Percentiles rank a stretch among this genome's conserved stretches.
phyloP scores from a whole-genome alignment of 768 basidiomycete genomes.

The Russula virescens region DNA sequence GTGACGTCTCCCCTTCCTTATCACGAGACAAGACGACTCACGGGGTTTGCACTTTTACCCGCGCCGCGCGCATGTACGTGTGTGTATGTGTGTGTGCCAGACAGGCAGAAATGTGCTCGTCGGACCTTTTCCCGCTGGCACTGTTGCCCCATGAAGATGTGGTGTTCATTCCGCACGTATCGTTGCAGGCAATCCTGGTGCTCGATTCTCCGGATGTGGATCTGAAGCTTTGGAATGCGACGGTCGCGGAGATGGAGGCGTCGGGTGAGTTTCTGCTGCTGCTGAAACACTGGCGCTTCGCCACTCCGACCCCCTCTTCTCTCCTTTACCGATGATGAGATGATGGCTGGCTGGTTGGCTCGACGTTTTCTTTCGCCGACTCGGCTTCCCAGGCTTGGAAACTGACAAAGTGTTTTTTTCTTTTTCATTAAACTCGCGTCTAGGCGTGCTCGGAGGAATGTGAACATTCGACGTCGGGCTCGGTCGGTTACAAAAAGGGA shows the following conservation, averaged over 20 bases:
- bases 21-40: background rate
- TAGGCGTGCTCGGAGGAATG: slow-evolving; percentile 11
- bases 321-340: no score
- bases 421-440: background rate
- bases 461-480: background rate
- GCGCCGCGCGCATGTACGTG: no score
- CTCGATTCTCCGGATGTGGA: slow-evolving; percentile 23
- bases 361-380: background rate
- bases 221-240: slow-evolving; percentile 19
- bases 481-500: background rate
- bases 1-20: slow-evolving; percentile 3
- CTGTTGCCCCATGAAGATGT: slow-evolving; percentile 9
- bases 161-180: slow-evolving; percentile 11
- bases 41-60: background rate
- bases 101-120: slow-evolving; percentile 11
- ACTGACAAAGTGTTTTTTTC: background rate
- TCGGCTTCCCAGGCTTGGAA: background rate
- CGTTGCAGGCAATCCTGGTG: slow-evolving; percentile 24
- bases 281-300: background rate
- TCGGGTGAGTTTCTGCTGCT: slow-evolving; percentile 10
- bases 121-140: background rate
- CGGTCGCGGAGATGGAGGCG: slow-evolving; percentile 24
- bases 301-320: background rate
- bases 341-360: background rate
- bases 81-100: background rate